These are phyloP conservation scores for Mortierella polycephala DNA, from an alignment of 371 early-diverging fungal genomes.

Conservation along the genomic window DNA sequence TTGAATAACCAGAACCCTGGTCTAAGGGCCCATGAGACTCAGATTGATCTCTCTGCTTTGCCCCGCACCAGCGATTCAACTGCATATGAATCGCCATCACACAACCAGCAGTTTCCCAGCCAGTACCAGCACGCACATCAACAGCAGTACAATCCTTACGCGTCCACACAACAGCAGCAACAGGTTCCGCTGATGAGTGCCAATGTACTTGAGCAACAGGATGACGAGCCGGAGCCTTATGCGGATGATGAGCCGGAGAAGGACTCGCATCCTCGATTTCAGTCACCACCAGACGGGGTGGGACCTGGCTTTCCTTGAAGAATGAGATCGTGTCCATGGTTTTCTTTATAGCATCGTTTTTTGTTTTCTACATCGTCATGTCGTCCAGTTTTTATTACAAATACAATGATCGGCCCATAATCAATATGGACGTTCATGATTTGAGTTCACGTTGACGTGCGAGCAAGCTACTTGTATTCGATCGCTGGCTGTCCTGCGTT, in stretches of 20 bases:
- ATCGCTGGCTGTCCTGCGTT: conserved; percentile 42
- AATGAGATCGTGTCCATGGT: too few species aligned
- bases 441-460: not conserved
- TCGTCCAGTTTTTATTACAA: not conserved
- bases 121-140: conserved; percentile 13
- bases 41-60: conserved; percentile 39
- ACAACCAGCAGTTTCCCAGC: too few species aligned
- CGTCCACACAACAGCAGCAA: conserved; percentile 22
- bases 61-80: conserved; percentile 26
- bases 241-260: conserved; percentile 15
- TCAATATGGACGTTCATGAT: not conserved
- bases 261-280: conserved; percentile 3
- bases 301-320: too few species aligned
- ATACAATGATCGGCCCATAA: not conserved
- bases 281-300: not conserved
- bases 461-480: conserved; percentile 27
- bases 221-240: conserved; percentile 19
- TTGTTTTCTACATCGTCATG: not conserved
- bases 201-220: conserved; percentile 38
- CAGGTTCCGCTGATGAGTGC: conserved; percentile 44
- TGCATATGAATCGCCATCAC: not conserved
- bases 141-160: conserved; percentile 24
- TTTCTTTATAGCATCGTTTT: too few species aligned
- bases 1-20: not conserved
- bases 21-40: not conserved